Conservation (phyloP, 2,329 filamentous ascomycete species). For the Xylaria sp. region DNA sequence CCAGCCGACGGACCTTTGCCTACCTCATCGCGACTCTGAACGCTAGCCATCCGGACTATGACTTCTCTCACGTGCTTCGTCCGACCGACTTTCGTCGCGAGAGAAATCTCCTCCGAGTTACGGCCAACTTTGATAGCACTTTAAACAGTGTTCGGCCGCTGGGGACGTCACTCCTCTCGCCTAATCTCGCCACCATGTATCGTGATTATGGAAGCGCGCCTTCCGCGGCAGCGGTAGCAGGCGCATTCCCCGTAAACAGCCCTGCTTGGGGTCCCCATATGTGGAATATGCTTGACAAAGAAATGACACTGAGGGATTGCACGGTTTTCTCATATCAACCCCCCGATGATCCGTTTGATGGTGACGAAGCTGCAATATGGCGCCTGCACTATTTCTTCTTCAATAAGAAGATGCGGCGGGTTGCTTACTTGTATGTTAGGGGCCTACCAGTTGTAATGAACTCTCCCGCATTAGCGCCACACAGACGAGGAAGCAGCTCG, state of each 20-base stretch:
- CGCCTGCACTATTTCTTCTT: slow-evolving; percentile 97
- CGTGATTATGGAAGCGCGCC: slow-evolving; percentile 44
- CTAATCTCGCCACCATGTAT: slow-evolving; percentile 49
- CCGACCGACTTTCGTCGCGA: slow-evolving; percentile 90
- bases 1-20: slow-evolving; percentile 89
- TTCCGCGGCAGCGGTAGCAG: slow-evolving; percentile 44
- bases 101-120: slow-evolving; percentile 77
- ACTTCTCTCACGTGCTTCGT: slow-evolving; percentile 90
- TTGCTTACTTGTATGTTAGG: slow-evolving; percentile 91
- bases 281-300: slow-evolving; percentile 91
- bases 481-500: slow-evolving; percentile 39
- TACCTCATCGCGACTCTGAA: slow-evolving; percentile 97
- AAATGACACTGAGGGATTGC: slow-evolving; percentile 91
- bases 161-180: slow-evolving; percentile 44
- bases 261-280: slow-evolving; percentile 85
- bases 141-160: slow-evolving; percentile 83
- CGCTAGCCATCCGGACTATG: slow-evolving; percentile 93
- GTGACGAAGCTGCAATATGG: slow-evolving; percentile 93
- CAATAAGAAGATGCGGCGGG: slow-evolving; percentile 88
- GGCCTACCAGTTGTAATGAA: slow-evolving; percentile 75
- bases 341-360: slow-evolving; percentile 87
- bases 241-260: slow-evolving; percentile 52
- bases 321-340: slow-evolving; percentile 89
- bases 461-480: slow-evolving; percentile 41
- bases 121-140: slow-evolving; percentile 85